Evolutionary conservation across 495 filamentous ascomycete genomes (phyloP).

Genomic region (Endocarpon pusillum): DNA sequence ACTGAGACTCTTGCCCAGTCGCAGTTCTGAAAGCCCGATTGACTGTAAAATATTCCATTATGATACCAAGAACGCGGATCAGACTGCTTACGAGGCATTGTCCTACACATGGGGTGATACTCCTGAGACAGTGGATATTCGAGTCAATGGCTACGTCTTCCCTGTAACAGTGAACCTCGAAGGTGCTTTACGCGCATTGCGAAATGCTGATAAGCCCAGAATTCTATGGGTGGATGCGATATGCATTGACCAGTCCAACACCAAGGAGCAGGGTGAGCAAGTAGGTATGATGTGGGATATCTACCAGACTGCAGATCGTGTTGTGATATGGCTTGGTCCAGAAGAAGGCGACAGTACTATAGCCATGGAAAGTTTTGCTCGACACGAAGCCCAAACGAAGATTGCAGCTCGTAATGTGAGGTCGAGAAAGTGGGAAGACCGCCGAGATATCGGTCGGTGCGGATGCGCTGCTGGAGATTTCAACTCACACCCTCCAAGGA

Average conservation of each 20-base stretch:
- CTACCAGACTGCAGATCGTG: conserved; percentile 9
- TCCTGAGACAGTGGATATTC: conserved; percentile 4
- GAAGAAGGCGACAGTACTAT: too few relatives aligned
- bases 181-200: conserved; percentile 12
- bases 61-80: too few relatives aligned
- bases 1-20: too few relatives aligned
- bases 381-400: too few relatives aligned
- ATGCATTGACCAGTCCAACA: conserved; percentile 18
- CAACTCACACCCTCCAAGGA: too few relatives aligned
- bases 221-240: conserved; percentile 19
- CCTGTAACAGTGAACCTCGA: conserved; percentile 12
- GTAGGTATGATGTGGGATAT: conserved; percentile 16
- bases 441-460: too few relatives aligned
- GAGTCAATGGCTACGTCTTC: conserved; percentile 10
- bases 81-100: conserved; percentile 21
- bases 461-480: too few relatives aligned
- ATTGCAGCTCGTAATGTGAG: too few relatives aligned
- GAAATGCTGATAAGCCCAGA: conserved; percentile 9
- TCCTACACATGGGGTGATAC: conserved; percentile 22
- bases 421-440: too few relatives aligned
- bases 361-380: too few relatives aligned
- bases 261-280: conserved; percentile 14
- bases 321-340: conserved; percentile 18
- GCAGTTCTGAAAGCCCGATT: too few relatives aligned
- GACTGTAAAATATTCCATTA: too few relatives aligned